Evolutionary conservation across 1,284 basidiomycete genomes (phyloP).

Genomic region (Ceratobasidium sp.): DNA sequence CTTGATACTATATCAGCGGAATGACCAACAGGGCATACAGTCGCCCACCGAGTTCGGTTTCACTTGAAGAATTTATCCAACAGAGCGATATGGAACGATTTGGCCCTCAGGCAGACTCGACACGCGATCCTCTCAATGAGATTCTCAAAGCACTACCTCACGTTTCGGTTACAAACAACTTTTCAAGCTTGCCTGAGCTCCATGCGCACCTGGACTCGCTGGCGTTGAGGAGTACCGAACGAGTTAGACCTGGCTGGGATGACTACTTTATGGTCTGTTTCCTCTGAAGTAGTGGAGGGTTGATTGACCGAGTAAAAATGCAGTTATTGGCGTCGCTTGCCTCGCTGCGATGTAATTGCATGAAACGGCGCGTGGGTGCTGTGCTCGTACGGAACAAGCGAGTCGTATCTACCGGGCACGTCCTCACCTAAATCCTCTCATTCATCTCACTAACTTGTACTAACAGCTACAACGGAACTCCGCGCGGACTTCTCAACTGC

Average conservation of each 20-base stretch:
- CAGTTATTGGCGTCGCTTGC: conserved; percentile 90
- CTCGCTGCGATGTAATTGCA: conserved; percentile 90
- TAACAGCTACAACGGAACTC: conserved; percentile 93
- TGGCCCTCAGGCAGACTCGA: conserved; percentile 59
- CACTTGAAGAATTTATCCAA: conserved; percentile 76
- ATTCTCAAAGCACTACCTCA: conserved; percentile 48
- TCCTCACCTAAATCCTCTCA: conserved; percentile 20
- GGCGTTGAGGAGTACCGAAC: conserved; percentile 76
- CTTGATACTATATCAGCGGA: neutral
- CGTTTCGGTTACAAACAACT: conserved; percentile 67
- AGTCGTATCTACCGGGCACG: conserved; percentile 90
- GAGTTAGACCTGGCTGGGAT: conserved; percentile 91
- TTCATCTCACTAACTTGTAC: conserved; percentile 23
- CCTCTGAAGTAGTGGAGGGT: neutral
- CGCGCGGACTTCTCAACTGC: conserved; percentile 88
- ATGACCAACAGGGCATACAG: conserved; percentile 32
- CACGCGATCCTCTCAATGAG: conserved; percentile 53
- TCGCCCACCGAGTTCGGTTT: conserved; percentile 53
- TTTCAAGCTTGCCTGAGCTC: conserved; percentile 68
- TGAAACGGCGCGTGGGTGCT: conserved; percentile 97
- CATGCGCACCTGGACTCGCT: conserved; percentile 75
- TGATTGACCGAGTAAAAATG: neutral
- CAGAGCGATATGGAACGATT: conserved; percentile 74
- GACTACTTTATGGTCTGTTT: conserved; percentile 84
- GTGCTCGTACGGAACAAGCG: conserved; percentile 88